Conservation (phyloP, 208 protist genomes). For the Novymonas esmeraldas region DNA sequence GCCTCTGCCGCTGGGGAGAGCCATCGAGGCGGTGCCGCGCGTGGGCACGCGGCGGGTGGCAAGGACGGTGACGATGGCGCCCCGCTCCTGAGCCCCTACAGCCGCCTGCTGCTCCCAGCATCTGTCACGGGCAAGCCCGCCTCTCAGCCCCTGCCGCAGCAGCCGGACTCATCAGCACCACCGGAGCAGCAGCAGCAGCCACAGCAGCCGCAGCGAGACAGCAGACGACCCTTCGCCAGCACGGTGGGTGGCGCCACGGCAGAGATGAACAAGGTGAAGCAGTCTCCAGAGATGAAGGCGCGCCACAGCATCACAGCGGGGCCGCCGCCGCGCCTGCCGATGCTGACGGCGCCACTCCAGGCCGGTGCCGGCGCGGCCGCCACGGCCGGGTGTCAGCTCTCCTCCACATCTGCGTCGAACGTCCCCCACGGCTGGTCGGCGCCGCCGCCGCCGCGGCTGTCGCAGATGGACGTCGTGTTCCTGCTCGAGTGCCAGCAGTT, state of each 20-base stretch:
- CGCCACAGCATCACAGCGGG: not conserved
- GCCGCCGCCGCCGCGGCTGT: slow-evolving; percentile 29
- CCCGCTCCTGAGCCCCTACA: slow-evolving; percentile 25
- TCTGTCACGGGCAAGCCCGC: slow-evolving; percentile 14
- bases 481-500: slow-evolving; percentile 50
- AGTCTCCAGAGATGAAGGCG: not conserved
- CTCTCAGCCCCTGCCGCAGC: no score
- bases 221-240: not conserved
- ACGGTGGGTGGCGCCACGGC: no score
- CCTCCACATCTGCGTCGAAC: not conserved
- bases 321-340: no score
- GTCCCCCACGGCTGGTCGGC: not conserved
- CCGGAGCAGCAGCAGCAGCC: slow-evolving; percentile 1
- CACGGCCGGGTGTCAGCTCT: not conserved
- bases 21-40: not conserved
- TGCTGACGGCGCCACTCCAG: no score
- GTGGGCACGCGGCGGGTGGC: not conserved
- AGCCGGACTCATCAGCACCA: no score
- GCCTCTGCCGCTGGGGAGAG: not conserved
- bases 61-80: not conserved
- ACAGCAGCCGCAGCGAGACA: slow-evolving; percentile 9
- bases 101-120: slow-evolving; percentile 26
- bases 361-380: not conserved
- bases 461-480: slow-evolving; percentile 42
- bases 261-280: not conserved